These are phyloP conservation scores for Colletotrichum gigasporum DNA, from an alignment of 2,329 filamentous ascomycete species.

Conservation along the genomic window DNA sequence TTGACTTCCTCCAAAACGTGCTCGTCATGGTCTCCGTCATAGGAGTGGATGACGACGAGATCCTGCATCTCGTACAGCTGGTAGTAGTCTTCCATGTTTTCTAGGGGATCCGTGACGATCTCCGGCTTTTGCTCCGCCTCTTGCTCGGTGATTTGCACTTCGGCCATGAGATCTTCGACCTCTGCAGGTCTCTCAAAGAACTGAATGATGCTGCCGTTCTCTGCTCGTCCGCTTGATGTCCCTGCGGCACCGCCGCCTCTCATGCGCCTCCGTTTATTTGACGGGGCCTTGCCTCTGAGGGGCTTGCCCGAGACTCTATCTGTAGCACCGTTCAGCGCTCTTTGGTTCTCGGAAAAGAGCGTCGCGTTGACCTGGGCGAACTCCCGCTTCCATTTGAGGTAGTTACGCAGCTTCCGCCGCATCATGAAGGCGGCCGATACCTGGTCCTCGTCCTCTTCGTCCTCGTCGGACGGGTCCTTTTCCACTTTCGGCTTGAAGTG, in stretches of 20 bases:
- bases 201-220: conserved; percentile 78
- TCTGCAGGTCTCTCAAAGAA: conserved; percentile 86
- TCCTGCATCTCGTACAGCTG: conserved; percentile 92
- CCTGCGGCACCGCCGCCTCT: conserved; percentile 78
- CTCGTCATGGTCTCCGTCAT: conserved; percentile 95
- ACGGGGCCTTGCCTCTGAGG: conserved; percentile 71
- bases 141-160: conserved; percentile 81
- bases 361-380: conserved; percentile 86
- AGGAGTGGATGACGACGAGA: conserved; percentile 88
- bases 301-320: conserved; percentile 62
- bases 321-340: conserved; percentile 73
- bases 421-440: conserved; percentile 89
- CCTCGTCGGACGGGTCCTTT: conserved; percentile 47
- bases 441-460: conserved; percentile 61
- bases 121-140: conserved; percentile 82
- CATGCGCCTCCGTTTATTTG: conserved; percentile 86
- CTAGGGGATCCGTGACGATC: conserved; percentile 78
- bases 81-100: conserved; percentile 93
- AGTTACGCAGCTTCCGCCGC: conserved; percentile 85
- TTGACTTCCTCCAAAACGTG: conserved; percentile 94
- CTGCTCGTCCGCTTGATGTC: conserved; percentile 67
- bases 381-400: conserved; percentile 89
- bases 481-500: conserved; percentile 70
- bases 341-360: conserved; percentile 83
- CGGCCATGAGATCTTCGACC: conserved; percentile 82